Evolutionary conservation across 73 alveolate species (phyloP).

Genomic region (Tetrahymena borealis): DNA sequence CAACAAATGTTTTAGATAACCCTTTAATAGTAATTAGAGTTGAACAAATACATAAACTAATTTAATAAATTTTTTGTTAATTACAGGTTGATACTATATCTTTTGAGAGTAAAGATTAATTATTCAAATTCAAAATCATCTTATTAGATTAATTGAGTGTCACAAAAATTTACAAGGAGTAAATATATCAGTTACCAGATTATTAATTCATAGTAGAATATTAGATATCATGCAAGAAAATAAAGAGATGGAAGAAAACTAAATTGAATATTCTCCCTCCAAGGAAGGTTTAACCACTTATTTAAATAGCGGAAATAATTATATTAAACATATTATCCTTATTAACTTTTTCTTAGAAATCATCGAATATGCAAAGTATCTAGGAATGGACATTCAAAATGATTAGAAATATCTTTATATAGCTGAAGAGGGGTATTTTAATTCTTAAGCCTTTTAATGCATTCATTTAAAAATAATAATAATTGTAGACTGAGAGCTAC

Average conservation of each 20-base stretch:
- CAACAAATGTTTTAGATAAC: no score
- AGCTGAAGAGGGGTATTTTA: neutral
- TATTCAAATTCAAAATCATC: neutral
- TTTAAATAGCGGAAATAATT: neutral
- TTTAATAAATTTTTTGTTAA: no score
- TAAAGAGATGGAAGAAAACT: neutral
- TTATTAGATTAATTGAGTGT: no score
- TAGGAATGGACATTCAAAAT: neutral
- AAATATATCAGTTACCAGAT: no score
- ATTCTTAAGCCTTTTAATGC: neutral
- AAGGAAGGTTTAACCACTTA: neutral
- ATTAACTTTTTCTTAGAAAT: neutral
- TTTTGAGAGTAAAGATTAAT: neutral
- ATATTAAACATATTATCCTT: neutral
- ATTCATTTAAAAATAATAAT: neutral
- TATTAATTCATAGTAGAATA: no score
- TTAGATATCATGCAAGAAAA: neutral
- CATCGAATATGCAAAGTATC: neutral
- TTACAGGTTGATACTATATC: no score
- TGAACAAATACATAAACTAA: no score
- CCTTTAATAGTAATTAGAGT: no score
- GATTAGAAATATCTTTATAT: neutral
- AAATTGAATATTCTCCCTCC: neutral
- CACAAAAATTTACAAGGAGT: no score
- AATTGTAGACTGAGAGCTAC: neutral